Conservation (phyloP, 495 filamentous ascomycete genomes). For the Lophium mytilinum region DNA sequence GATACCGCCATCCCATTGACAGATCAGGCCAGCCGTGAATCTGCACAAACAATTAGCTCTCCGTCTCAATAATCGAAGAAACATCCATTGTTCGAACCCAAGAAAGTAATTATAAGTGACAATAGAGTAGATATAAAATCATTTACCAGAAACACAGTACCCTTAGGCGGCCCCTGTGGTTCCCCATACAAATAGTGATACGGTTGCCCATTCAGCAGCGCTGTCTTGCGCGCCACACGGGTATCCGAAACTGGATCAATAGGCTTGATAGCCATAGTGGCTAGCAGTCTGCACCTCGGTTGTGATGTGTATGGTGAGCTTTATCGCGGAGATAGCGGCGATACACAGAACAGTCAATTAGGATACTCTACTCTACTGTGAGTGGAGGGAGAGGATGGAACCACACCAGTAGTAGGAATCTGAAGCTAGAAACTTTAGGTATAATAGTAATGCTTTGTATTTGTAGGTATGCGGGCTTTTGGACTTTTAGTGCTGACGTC, state of each 20-base stretch:
- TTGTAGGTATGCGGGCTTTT: too few relatives aligned
- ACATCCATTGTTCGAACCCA: too few relatives aligned
- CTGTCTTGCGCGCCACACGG: conserved; percentile 53
- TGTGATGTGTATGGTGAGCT: too few relatives aligned
- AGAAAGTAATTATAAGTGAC: not conserved
- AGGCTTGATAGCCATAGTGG: conserved; percentile 47
- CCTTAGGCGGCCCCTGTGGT: conserved; percentile 45
- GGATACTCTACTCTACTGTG: too few relatives aligned
- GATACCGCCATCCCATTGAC: conserved; percentile 68
- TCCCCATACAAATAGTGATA: conserved; percentile 65
- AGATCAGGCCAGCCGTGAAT: conserved; percentile 64
- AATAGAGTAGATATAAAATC: not conserved
- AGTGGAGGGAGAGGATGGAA: too few relatives aligned
- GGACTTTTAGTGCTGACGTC: too few relatives aligned
- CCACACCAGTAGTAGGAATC: too few relatives aligned
- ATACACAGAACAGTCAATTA: too few relatives aligned
- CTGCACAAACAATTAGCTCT: conserved; percentile 23
- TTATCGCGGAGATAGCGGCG: too few relatives aligned
- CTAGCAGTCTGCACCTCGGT: not conserved
- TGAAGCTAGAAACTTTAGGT: too few relatives aligned
- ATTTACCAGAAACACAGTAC: conserved; percentile 59
- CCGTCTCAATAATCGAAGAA: too few relatives aligned
- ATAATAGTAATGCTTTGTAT: too few relatives aligned
- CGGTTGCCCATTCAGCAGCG: conserved; percentile 52
- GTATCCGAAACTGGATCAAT: conserved; percentile 53